These are phyloP conservation scores for Keithomyces neogunnii DNA, from an alignment of 2,329 filamentous ascomycete species.

Conservation along the genomic window DNA sequence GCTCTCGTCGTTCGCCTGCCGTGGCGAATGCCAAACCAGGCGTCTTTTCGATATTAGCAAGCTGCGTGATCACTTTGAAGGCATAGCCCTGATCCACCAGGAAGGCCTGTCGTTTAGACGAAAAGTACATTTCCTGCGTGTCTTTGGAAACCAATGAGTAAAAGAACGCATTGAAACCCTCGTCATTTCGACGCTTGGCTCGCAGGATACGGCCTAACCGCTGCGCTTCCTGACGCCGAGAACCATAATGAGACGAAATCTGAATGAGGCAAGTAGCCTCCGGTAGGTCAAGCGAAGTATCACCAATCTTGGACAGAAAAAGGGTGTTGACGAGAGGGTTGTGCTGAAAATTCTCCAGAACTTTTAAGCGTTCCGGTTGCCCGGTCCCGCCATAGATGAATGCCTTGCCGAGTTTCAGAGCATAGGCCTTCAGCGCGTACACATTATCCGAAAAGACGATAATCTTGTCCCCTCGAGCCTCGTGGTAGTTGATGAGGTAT, in stretches of 20 bases:
- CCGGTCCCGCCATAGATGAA: conserved; percentile 88
- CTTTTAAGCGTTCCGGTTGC: conserved; percentile 75
- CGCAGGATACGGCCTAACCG: conserved; percentile 85
- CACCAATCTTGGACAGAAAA: conserved; percentile 94
- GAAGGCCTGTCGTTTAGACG: conserved; percentile 92
- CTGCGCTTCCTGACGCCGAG: conserved; percentile 92
- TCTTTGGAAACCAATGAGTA: conserved; percentile 97
- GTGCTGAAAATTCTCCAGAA: conserved; percentile 91
- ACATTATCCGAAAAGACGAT: conserved; percentile 98
- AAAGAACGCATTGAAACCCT: conserved; percentile 98
- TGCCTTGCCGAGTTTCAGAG: conserved; percentile 72
- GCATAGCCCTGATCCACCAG: conserved; percentile 96
- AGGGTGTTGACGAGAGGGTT: conserved; percentile 86
- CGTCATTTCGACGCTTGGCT: conserved; percentile 92
- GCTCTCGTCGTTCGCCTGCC: conserved; percentile 70
- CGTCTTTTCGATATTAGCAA: conserved; percentile 82
- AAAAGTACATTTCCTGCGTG: conserved; percentile 97
- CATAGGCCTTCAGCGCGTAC: conserved; percentile 81
- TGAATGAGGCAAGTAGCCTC: conserved; percentile 96
- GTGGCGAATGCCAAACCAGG: conserved; percentile 73
- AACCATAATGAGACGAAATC: conserved; percentile 95
- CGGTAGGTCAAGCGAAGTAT: conserved; percentile 93
- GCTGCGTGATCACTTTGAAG: conserved; percentile 96
- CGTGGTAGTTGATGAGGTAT: conserved; percentile 97
- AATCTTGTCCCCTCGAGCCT: conserved; percentile 89